Base-by-base conservation (phyloP, 345 rosid genomes). In the Camelina laxa region DNA sequence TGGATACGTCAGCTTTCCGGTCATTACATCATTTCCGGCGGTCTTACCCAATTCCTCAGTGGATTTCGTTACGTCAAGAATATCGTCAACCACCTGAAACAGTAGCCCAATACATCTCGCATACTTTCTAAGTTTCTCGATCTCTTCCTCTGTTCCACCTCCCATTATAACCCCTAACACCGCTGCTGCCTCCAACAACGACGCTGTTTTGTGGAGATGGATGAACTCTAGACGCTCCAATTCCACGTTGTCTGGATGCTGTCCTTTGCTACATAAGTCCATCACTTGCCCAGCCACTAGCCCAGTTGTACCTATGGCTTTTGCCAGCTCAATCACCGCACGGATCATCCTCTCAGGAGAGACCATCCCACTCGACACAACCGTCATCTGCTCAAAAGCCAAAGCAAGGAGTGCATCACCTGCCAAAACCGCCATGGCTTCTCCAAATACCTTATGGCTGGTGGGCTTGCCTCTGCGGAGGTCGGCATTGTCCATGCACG, bases 31-130 rank as follows among this genome's bases (percentile, higher is more conserved):
- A 72, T 87, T 91, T 31, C 97, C 97, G 0, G 96, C 98, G 1
- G 88, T 93, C 80, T 93, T 93, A 48, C 98, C 97, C 81, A 90
- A 61, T 64, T 94, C 91, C 54, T 86, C 65, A 0, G 93, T 88
- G 3, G 98, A 86, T 75, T 81, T 85, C 1, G 97, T 91, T 24
- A 91, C 85, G 66, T 94, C 98, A 36, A 94, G 91, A 17, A 94
- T 91, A 67, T 91, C 96, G 77, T 91, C 97, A 70, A 94, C 96
- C 12, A 94, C 95, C 64, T 94, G 98, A 65, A 94, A 91, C 89
- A 94, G 27, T 22, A 91, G 49, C 13, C 97, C 97, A 47, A 88
- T 84, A 58, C 80, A 77, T 61, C 88, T 81, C 0, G 98, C 97
- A 19, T 87, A 94, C 45, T 75, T 81, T 84, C 97, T 85, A 79